These are phyloP conservation scores for Phyllosticta paracitricarpa DNA, from an alignment of 2,329 filamentous ascomycete species.

Conservation along the genomic window DNA sequence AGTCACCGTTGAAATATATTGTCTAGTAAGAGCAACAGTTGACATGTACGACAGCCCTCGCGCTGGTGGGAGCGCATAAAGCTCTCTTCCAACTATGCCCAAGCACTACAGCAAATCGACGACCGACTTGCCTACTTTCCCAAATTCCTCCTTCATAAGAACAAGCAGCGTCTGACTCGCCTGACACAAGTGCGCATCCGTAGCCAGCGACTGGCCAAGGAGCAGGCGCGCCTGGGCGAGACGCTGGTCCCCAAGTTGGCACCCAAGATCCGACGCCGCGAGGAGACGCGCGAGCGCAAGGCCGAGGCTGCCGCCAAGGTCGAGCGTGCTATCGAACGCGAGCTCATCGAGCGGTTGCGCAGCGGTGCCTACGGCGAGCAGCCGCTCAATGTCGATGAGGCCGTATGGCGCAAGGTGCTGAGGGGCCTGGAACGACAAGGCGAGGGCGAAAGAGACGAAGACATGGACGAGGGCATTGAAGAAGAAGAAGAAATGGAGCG, in stretches of 20 bases:
- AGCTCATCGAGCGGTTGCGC: constrained; percentile 81
- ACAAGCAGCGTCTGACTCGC: constrained; percentile 89
- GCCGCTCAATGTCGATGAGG: constrained; percentile 88
- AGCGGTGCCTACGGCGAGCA: constrained; percentile 85
- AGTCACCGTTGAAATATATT: background rate
- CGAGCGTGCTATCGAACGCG: constrained; percentile 88
- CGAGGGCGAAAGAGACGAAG: constrained; percentile 72
- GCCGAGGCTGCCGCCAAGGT: constrained; percentile 65
- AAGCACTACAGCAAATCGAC: constrained; percentile 81
- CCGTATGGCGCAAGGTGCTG: constrained; percentile 95
- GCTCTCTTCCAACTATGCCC: constrained; percentile 79
- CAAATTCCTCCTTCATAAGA: constrained; percentile 86
- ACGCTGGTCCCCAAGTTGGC: constrained; percentile 79
- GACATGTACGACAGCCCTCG: background rate
- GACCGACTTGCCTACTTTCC: constrained; percentile 67
- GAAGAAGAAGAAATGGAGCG: constrained; percentile 59
- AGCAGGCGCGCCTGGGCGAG: constrained; percentile 84
- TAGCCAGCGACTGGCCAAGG: constrained; percentile 67
- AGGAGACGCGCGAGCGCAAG: constrained; percentile 40
- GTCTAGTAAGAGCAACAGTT: background rate
- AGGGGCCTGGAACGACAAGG: constrained; percentile 80
- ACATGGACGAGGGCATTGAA: constrained; percentile 78
- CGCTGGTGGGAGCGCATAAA: constrained; percentile 84
- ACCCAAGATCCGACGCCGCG: constrained; percentile 62
- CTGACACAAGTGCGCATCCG: constrained; percentile 83